Percentiles rank a stretch among this genome's conserved stretches.
phyloP scores from a whole-genome alignment of 768 basidiomycete genomes.

The Dictyophora rubrovolvata region DNA sequence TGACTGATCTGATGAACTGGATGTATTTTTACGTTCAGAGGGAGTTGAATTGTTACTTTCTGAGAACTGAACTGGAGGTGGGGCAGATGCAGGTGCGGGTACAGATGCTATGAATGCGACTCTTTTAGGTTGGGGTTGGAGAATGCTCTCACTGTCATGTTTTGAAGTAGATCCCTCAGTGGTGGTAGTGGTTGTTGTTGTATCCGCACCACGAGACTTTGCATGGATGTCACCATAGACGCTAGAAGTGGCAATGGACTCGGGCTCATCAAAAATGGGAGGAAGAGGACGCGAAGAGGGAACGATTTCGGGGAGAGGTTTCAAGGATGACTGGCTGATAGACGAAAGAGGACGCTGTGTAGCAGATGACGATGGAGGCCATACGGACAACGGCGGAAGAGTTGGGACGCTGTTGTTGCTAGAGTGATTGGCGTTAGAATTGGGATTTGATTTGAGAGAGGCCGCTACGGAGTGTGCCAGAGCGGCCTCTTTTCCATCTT shows the following conservation, averaged over 20 bases:
- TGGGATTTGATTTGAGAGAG: constrained; percentile 2
- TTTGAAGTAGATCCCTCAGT: constrained; percentile 25
- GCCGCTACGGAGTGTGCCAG: constrained; percentile 22
- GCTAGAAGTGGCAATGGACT: constrained; percentile 24
- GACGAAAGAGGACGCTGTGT: constrained; percentile 26
- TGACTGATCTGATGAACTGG: neutral
- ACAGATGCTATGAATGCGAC: constrained; percentile 82
- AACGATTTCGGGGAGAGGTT: constrained; percentile 63
- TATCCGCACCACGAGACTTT: constrained; percentile 19
- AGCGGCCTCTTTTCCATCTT: constrained; percentile 31
- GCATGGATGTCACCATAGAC: constrained; percentile 27
- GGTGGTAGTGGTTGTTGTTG: neutral
- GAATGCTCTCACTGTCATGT: constrained; percentile 32
- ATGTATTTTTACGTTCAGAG: neutral
- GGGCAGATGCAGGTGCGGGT: constrained; percentile 73
- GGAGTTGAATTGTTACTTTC: neutral
- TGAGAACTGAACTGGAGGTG: constrained; percentile 18
- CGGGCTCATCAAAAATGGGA: constrained; percentile 32
- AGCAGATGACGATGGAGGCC: constrained; percentile 43
- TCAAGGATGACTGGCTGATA: constrained; percentile 34
- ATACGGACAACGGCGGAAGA: constrained; percentile 51
- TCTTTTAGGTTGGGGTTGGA: constrained; percentile 48
- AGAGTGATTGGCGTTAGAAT: constrained; percentile 7
- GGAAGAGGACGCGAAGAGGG: constrained; percentile 34
- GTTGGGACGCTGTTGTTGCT: constrained; percentile 51